Conservation (phyloP, 208 protist genomes). For the Leishmania arabica region DNA sequence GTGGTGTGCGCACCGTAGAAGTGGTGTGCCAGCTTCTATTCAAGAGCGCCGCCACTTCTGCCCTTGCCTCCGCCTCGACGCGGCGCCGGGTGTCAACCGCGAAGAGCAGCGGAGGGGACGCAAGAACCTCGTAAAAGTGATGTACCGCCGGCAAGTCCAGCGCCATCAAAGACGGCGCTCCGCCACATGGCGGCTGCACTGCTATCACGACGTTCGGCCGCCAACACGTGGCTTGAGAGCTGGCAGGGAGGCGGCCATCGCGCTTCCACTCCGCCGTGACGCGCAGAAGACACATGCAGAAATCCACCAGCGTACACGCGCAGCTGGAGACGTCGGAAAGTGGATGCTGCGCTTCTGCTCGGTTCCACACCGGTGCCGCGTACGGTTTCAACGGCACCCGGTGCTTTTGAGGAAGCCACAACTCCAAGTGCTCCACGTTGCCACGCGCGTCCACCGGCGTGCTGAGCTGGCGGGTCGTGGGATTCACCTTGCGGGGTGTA, state of each 20-base stretch:
- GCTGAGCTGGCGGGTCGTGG: slow-evolving; percentile 4
- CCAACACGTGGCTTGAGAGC: neutral
- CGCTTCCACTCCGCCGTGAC: slow-evolving; percentile 11
- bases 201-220: slow-evolving; percentile 23
- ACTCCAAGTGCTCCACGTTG: slow-evolving; percentile 37
- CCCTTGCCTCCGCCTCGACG: slow-evolving; percentile 15
- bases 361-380: slow-evolving; percentile 21
- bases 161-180: slow-evolving; percentile 20
- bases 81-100: slow-evolving; percentile 7
- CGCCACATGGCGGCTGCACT: slow-evolving; percentile 18
- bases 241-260: neutral
- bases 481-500: neutral
- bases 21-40: slow-evolving; percentile 19
- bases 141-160: slow-evolving; percentile 21
- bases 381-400: slow-evolving; percentile 66
- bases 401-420: slow-evolving; percentile 85
- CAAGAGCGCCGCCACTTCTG: slow-evolving; percentile 22
- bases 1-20: slow-evolving; percentile 6
- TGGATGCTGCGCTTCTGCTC: slow-evolving; percentile 4
- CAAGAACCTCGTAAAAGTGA: slow-evolving; percentile 29
- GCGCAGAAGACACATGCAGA: slow-evolving; percentile 17
- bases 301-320: slow-evolving; percentile 4
- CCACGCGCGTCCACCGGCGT: slow-evolving; percentile 10
- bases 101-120: slow-evolving; percentile 19
- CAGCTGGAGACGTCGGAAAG: neutral